Evolutionary conservation across 768 basidiomycete species (phyloP), one percentile per base, ranked within the genome.

Genomic region (Rhodocollybia butyracea): DNA sequence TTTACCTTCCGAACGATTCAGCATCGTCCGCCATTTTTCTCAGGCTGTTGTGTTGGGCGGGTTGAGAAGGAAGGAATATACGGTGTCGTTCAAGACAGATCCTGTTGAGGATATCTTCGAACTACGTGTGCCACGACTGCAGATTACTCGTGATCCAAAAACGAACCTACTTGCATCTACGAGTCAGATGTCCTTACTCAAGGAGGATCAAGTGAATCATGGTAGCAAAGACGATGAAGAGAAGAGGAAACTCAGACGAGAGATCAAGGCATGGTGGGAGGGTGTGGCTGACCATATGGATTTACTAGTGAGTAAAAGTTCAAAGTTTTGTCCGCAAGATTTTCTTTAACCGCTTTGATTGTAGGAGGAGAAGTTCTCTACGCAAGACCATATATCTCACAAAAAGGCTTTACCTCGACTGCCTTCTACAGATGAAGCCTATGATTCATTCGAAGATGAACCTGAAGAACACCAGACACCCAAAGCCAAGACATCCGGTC

Each of bases 261-360:
- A 89, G 64, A 88, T 89, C 57, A 77, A 73, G 63, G 61, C 59
- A 30, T 89, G 85, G 84, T 89, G 86, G 86, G 80, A 83, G 60
- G 76, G 78, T 17, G 68, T 89, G 6, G 73, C 80, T 0, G 81
- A 82, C 51, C 77, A 83, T 63, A 70, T 90, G 58, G 83, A 85
- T 59, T 73, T 75, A 57, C 68, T 89, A 57, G 86, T 85, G 55
- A 26, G 82, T 72, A 1, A 24, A 21, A 26, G 11, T 22, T 10
- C 31, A 7, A n/a, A 38, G 12, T 24, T 38, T 6, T 8, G 7
- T 36, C 31, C 21, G 11, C 6, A 6, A 5, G 13, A 8, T 30
- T 15, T 13, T 21, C 26, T 6, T 34, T 34, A 47, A 36, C 34
- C 17, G 17, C 5, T 21, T 34, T 13, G 13, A 34, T 31, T 27